Conservation (phyloP, 805 yeast genomes). For the Starmerella gropengiesseri region DNA sequence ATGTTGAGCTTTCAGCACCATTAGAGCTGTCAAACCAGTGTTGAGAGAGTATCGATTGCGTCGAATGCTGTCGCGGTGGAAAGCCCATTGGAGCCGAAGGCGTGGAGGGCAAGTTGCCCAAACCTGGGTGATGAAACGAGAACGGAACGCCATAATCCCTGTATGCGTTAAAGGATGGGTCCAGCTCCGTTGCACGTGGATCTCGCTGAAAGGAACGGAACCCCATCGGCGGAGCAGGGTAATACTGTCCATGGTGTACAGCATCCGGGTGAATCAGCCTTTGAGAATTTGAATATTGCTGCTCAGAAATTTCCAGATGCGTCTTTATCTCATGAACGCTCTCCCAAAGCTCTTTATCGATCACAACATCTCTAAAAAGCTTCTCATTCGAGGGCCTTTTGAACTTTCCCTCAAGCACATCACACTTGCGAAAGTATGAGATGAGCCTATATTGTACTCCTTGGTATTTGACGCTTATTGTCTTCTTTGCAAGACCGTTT, state of each 20-base stretch:
- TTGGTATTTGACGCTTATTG: slow-evolving; percentile 42
- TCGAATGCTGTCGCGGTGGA: too few species aligned
- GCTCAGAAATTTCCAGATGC: not conserved
- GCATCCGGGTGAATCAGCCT: too few species aligned
- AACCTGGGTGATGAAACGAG: too few species aligned
- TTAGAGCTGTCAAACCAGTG: too few species aligned
- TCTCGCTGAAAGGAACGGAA: too few species aligned
- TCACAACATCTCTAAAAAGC: slow-evolving; percentile 38
- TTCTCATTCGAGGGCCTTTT: slow-evolving; percentile 34
- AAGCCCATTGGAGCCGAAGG: too few species aligned
- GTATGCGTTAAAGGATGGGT: too few species aligned
- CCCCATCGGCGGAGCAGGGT: not conserved
- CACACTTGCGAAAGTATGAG: slow-evolving; percentile 67
- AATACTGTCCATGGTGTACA: not conserved
- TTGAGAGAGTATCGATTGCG: too few species aligned
- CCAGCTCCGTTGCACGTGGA: too few species aligned
- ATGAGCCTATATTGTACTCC: slow-evolving; percentile 46
- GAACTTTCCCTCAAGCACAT: slow-evolving; percentile 50
- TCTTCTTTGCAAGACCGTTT: slow-evolving; percentile 71
- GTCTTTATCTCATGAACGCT: not conserved
- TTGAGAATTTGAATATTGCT: not conserved
- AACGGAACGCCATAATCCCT: too few species aligned
- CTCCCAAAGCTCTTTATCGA: slow-evolving; percentile 29
- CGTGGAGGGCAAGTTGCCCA: too few species aligned
- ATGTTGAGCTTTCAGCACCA: too few species aligned